Evolutionary conservation across 2,329 filamentous ascomycete species (phyloP), one percentile per base, ranked within the genome.

Genomic region (Dothideomycetes sp.): DNA sequence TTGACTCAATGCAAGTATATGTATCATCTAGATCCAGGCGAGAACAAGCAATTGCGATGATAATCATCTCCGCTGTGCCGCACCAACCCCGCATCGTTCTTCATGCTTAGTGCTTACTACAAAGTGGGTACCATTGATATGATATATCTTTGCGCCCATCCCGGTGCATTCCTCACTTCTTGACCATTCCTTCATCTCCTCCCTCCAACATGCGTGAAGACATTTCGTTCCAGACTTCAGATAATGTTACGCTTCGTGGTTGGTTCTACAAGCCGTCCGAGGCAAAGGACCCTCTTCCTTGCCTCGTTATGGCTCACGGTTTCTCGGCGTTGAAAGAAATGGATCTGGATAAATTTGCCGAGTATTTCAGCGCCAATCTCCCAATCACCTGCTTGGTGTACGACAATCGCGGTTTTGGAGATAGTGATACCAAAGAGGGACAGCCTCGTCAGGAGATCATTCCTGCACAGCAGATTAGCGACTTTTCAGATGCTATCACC

Each of bases 401-500:
- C 44, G 59, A 62, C 41, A 53, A 62, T 40, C 57, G 60, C 17
- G 49, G 50, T 32, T 59, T 56, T 41, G 60, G 59, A 5, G 47
- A 38, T 13, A 57, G 55, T 37, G 60, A 64, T 23, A 24, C 27
- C 4, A 40, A 40, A 15, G 36, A 25, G 4, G 56, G 56, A 12
- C 36, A 52, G 34, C 59, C 58, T 6, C 51, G 55, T 9, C 47
- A 51, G 4, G 57, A 62, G 44, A 58, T 65, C 19, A 47, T 55
- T 17, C 52, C 58, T 0, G 19, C 38, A 4, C 16, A 52, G 27
- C 60, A 65, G 44, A 46, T 49, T 17, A 53, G 49, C 33, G 62
- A 66, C 46, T 53, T 55, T 28, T 53, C 50, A 5, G 59, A 64
- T 46, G 62, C 62, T 5, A 61, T 65, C 30, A 63, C 60, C 11